Evolutionary conservation across 1,284 basidiomycete species (phyloP), one percentile per base, ranked within the genome.

Genomic region (Moniliophthora roreri): DNA sequence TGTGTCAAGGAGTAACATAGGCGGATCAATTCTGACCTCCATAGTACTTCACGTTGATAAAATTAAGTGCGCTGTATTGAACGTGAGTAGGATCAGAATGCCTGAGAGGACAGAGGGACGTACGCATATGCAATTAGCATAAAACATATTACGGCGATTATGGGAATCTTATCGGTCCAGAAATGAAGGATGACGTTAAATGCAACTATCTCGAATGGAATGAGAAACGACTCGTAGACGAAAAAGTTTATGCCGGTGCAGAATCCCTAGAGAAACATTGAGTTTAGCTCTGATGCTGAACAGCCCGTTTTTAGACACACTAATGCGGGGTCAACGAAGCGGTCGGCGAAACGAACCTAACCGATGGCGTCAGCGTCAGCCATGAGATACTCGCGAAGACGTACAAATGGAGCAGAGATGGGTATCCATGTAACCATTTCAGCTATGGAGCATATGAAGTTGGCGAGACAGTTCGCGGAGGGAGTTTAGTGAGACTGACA

Each of bases 401-500:
- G 42, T 55, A 77, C 74, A 56, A 77, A 78, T 28, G 77, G 76
- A 1, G 77, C 75, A 26, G 74, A 72, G 53, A 79, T 73, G 4
- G 77, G 77, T 28, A 79, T 77, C 73, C 73, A 79, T 23, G 73
- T 73, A 32, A 78, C 76, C 77, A 79, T 78, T 61, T 79, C 77
- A 48, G 73, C 76, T 78, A 28, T 32, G 45, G 4, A 15, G 11
- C 49, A 40, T 9, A 32, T 8, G 15, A 28, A 32, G 20, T 38
- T 13, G 16, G 16, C 28, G 13, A 24, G 18, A 37, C 20, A 28
- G 39, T 20, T 36, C n/a, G n/a, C 8, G 13, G 9, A 23, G 36
- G 16, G 23, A 42, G 8, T 24, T 41, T 45, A 16, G 41, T 40
- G 10, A n/a, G 21, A 65, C 64, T 36, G 57, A 77, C 76, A 67